Conservation (phyloP, 2,329 filamentous ascomycete genomes). For the Plenodomus biglobosus region DNA sequence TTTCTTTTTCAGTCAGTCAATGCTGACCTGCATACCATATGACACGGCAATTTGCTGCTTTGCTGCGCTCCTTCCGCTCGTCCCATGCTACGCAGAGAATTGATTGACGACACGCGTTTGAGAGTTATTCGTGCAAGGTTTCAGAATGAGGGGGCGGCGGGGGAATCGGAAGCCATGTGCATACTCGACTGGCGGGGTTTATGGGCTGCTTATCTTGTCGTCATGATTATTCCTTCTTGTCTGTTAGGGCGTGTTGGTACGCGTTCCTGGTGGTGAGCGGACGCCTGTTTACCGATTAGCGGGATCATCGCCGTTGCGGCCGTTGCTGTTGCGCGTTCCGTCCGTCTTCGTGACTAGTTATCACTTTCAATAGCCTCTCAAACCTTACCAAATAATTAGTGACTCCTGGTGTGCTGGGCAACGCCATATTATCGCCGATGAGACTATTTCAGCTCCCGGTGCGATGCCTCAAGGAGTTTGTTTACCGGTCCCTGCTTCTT, state of each 20-base stretch:
- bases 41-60: too few species aligned
- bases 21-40: neutral
- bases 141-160: slow-evolving; percentile 8
- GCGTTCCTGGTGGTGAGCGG: neutral
- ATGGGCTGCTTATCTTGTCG: neutral
- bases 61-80: too few species aligned
- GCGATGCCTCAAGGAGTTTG: too few species aligned
- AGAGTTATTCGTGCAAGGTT: slow-evolving; percentile 9
- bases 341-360: too few species aligned
- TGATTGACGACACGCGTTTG: slow-evolving; percentile 14
- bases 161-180: neutral
- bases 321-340: neutral
- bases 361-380: too few species aligned
- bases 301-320: neutral
- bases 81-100: too few species aligned
- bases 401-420: too few species aligned
- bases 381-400: too few species aligned
- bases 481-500: too few species aligned
- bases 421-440: too few species aligned
- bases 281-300: neutral
- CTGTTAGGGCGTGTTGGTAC: neutral
- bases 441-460: too few species aligned
- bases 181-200: neutral
- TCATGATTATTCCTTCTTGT: neutral
- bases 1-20: too few species aligned